Percentiles rank a stretch among this genome's conserved stretches.
Evolutionary conservation across 2,329 filamentous ascomycete species (phyloP).

Genomic region (Pseudogymnoascus sp.): DNA sequence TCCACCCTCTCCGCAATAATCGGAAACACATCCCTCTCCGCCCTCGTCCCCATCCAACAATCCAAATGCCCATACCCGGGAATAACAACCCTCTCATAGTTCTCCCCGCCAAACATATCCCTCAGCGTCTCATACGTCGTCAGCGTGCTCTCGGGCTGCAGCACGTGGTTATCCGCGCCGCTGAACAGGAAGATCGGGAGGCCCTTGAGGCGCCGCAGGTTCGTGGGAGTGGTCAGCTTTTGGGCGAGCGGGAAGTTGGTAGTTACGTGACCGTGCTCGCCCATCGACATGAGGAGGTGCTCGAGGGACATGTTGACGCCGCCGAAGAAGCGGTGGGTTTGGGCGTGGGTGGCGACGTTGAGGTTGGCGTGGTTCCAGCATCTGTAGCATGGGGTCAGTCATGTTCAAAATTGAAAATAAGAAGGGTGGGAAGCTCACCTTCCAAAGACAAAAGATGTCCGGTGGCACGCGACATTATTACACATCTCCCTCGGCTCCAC

Average conservation of each 20-base stretch:
- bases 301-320: constrained; percentile 55
- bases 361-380: constrained; percentile 58
- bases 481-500: constrained; percentile 50
- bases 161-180: constrained; percentile 49
- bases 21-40: constrained; percentile 53
- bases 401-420: not conserved
- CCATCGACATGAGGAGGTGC: constrained; percentile 50
- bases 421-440: constrained; percentile 32
- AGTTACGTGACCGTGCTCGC: constrained; percentile 43
- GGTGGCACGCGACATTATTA: constrained; percentile 54
- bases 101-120: constrained; percentile 41
- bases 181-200: constrained; percentile 51
- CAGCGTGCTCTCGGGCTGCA: constrained; percentile 47
- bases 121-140: constrained; percentile 46
- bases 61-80: constrained; percentile 55
- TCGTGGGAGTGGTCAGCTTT: constrained; percentile 41
- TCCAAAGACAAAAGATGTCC: constrained; percentile 52
- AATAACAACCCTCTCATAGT: constrained; percentile 47
- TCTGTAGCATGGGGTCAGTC: constrained; percentile 17
- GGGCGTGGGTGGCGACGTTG: constrained; percentile 57
- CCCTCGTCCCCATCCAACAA: constrained; percentile 54
- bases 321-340: constrained; percentile 55
- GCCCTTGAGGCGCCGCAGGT: constrained; percentile 43
- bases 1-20: constrained; percentile 49
- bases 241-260: constrained; percentile 43